Percentiles rank a stretch among this genome's conserved stretches.
phyloP scores from a whole-genome alignment of 768 basidiomycete genomes.

The Termitomyces titanicus region DNA sequence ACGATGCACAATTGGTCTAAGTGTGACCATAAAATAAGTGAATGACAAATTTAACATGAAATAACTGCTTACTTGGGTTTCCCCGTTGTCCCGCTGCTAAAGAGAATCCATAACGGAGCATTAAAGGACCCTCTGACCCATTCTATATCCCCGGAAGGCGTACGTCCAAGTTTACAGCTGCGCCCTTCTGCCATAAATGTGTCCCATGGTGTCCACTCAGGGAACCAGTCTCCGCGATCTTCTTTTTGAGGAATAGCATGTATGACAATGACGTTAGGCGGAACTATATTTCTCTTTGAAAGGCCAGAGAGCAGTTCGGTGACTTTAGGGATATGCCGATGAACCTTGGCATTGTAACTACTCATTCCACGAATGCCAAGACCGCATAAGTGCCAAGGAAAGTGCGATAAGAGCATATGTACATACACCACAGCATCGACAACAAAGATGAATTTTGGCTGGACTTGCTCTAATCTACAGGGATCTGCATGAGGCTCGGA shows the following conservation, averaged over 20 bases:
- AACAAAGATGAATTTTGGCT: conserved; percentile 67
- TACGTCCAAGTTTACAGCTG: conserved; percentile 41
- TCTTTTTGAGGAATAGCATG: conserved; percentile 35
- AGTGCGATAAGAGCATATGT: neutral
- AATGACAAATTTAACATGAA: conserved; percentile 1
- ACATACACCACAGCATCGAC: conserved; percentile 70
- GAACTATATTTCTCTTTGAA: conserved; percentile 27
- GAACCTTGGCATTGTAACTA: conserved; percentile 71
- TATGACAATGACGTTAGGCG: conserved; percentile 57
- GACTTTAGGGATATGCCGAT: conserved; percentile 64
- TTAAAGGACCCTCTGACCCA: conserved; percentile 65
- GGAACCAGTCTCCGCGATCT: conserved; percentile 13
- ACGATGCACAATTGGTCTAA: conserved; percentile 73
- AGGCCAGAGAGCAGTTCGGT: conserved; percentile 54
- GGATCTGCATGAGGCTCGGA: conserved; percentile 1
- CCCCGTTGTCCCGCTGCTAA: conserved; percentile 83
- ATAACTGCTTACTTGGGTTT: conserved; percentile 49
- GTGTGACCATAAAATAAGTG: conserved; percentile 5
- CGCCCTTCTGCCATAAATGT: conserved; percentile 47
- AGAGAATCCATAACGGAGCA: conserved; percentile 83
- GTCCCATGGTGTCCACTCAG: conserved; percentile 53
- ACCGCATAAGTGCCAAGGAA: conserved; percentile 11
- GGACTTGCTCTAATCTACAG: conserved; percentile 75
- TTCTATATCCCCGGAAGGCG: conserved; percentile 54
- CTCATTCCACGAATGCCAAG: no score